Evolutionary conservation across 2,329 filamentous ascomycete species (phyloP).

Genomic region (Penicillium sp.): DNA sequence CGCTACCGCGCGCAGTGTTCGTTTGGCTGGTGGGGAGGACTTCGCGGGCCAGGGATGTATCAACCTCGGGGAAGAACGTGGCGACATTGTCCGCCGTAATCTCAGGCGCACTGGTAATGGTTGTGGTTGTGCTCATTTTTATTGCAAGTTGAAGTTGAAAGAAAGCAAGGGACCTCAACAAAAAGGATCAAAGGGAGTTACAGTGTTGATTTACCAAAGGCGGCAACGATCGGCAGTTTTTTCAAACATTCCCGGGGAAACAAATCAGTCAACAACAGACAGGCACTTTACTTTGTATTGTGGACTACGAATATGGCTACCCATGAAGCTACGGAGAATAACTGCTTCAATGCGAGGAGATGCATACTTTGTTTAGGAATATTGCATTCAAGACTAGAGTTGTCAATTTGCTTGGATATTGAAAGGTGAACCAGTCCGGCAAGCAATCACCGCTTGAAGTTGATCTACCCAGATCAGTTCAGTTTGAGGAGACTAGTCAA

Average conservation of each 20-base stretch:
- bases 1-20: conserved; percentile 55
- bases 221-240: conserved; percentile 18
- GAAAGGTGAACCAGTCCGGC: too few species aligned
- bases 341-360: too few species aligned
- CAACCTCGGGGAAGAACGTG: conserved; percentile 81
- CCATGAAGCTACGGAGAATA: too few species aligned
- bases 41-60: conserved; percentile 57
- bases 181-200: conserved; percentile 7
- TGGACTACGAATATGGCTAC: too few species aligned
- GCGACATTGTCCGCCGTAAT: conserved; percentile 86
- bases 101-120: conserved; percentile 53
- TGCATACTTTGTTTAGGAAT: too few species aligned
- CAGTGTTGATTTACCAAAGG: conserved; percentile 4
- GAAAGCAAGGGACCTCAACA: neutral
- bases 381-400: too few species aligned
- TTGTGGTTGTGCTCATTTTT: conserved; percentile 49
- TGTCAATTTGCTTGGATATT: too few species aligned
- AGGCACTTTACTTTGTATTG: too few species aligned
- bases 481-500: conserved; percentile 6
- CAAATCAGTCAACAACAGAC: neutral
- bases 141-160: neutral
- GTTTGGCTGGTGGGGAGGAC: conserved; percentile 45
- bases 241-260: neutral
- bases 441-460: neutral
- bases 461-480: neutral